Evolutionary conservation across 106 monocot genomes (phyloP).

Genomic region (Iris macrosiphon): DNA sequence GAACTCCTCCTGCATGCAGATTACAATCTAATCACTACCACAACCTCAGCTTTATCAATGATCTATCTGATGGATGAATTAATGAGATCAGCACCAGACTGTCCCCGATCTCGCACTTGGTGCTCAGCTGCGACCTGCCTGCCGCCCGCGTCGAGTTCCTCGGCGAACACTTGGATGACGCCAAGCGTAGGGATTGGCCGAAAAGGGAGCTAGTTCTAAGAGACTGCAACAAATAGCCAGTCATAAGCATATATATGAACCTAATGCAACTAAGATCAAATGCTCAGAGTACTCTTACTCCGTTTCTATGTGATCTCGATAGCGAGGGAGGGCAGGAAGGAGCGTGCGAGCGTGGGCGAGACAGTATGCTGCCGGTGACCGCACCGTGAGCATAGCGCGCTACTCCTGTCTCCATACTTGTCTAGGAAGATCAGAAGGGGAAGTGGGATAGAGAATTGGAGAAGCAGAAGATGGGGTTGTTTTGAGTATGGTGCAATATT

Average conservation of each 20-base stretch:
- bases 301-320: constrained; percentile 11
- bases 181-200: constrained; percentile 52
- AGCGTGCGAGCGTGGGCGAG: constrained; percentile 15
- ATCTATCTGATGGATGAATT: no score
- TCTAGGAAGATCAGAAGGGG: no score
- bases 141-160: constrained; percentile 8
- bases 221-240: constrained; percentile 27
- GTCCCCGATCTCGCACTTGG: constrained; percentile 88
- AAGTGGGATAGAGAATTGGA: background rate
- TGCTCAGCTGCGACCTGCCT: constrained; percentile 21
- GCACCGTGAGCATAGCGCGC: constrained; percentile 60
- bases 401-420: constrained; percentile 60
- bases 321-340: constrained; percentile 14
- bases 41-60: background rate
- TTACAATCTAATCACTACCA: background rate
- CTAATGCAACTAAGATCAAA: background rate
- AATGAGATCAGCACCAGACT: constrained; percentile 25
- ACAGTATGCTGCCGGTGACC: constrained; percentile 20
- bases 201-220: constrained; percentile 51
- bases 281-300: background rate
- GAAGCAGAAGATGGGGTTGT: background rate
- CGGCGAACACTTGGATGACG: background rate
- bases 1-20: constrained; percentile 68
- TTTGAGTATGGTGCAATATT: background rate
- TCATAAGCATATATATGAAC: background rate